phyloP scores from a whole-genome alignment of 2,329 filamentous ascomycete species.

The Trichophyton rubrum region DNA sequence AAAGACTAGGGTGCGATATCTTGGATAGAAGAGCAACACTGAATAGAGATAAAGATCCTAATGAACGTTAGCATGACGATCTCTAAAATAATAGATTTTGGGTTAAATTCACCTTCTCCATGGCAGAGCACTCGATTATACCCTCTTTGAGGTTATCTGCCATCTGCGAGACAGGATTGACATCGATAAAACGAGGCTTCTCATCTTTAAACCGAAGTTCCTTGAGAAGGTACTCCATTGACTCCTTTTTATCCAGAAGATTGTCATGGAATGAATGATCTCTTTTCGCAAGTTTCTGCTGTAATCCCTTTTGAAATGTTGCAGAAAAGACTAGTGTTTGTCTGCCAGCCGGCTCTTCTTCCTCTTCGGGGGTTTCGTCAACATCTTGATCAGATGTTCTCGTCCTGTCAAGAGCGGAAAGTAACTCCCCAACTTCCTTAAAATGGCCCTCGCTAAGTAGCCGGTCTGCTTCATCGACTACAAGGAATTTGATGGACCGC shows the following conservation, averaged over 20 bases:
- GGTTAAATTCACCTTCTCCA: conserved; percentile 63
- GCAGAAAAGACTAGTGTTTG: conserved; percentile 96
- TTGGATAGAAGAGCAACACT: conserved; percentile 68
- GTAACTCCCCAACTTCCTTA: conserved; percentile 81
- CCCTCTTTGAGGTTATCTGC: conserved; percentile 75
- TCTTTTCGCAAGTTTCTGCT: conserved; percentile 80
- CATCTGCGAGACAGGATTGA: conserved; percentile 82
- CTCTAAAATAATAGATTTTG: conserved; percentile 10
- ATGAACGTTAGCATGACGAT: conserved; percentile 5
- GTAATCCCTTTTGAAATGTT: conserved; percentile 81
- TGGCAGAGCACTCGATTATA: conserved; percentile 78
- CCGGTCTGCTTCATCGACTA: conserved; percentile 88
- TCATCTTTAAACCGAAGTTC: conserved; percentile 78
- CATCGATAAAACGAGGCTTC: conserved; percentile 80
- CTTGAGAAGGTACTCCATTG: conserved; percentile 83
- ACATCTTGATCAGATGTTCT: conserved; percentile 37
- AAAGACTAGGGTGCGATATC: conserved; percentile 74
- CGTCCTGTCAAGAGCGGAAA: conserved; percentile 62
- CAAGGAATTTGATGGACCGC: conserved; percentile 63
- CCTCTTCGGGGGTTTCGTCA: conserved; percentile 21
- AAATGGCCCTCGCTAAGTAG: conserved; percentile 87
- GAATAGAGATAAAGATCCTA: conserved; percentile 88
- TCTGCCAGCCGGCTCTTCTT: conserved; percentile 32
- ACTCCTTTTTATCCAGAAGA: conserved; percentile 60
- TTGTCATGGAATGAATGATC: conserved; percentile 45